Conservation (phyloP, 805 yeast genomes). For the Lachancea sp. region DNA sequence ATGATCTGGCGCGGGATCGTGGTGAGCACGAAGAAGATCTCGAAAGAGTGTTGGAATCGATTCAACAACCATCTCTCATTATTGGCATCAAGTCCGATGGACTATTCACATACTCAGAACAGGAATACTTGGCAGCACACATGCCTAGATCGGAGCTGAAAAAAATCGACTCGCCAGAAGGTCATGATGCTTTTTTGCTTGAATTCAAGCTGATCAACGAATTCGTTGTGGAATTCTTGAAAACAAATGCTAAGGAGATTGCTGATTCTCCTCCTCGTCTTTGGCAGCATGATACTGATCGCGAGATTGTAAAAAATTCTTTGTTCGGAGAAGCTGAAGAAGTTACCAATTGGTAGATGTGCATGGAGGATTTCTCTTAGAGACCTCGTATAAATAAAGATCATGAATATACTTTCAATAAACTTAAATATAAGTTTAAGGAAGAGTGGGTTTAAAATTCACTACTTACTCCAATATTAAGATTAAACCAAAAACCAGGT, state of each 20-base stretch:
- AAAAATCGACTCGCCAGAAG: slow-evolving; percentile 84
- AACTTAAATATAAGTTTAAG: neutral
- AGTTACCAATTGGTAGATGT: slow-evolving; percentile 80
- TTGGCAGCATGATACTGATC: slow-evolving; percentile 41
- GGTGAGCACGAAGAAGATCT: slow-evolving; percentile 34
- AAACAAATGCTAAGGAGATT: slow-evolving; percentile 49
- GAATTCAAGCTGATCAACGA: slow-evolving; percentile 81
- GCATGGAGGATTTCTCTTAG: neutral
- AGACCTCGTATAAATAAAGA: neutral
- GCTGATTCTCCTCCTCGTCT: slow-evolving; percentile 38
- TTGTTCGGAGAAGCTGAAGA: slow-evolving; percentile 94
- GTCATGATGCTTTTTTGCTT: slow-evolving; percentile 92
- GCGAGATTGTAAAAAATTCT: slow-evolving; percentile 45
- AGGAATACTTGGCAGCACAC: slow-evolving; percentile 69
- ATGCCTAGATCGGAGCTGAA: slow-evolving; percentile 65
- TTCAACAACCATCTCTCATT: slow-evolving; percentile 71
- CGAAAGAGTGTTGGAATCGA: slow-evolving; percentile 46
- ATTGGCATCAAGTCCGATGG: slow-evolving; percentile 93
- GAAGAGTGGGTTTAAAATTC: neutral
- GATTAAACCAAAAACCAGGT: slow-evolving; percentile 7
- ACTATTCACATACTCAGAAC: slow-evolving; percentile 85
- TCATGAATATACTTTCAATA: neutral
- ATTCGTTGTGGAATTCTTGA: slow-evolving; percentile 61
- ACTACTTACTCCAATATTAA: neutral
- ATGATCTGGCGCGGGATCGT: slow-evolving; percentile 82